Evolutionary conservation across 345 rosid genomes (phyloP), one percentile per base, ranked within the genome.

Genomic region (Aquilaria sinensis): DNA sequence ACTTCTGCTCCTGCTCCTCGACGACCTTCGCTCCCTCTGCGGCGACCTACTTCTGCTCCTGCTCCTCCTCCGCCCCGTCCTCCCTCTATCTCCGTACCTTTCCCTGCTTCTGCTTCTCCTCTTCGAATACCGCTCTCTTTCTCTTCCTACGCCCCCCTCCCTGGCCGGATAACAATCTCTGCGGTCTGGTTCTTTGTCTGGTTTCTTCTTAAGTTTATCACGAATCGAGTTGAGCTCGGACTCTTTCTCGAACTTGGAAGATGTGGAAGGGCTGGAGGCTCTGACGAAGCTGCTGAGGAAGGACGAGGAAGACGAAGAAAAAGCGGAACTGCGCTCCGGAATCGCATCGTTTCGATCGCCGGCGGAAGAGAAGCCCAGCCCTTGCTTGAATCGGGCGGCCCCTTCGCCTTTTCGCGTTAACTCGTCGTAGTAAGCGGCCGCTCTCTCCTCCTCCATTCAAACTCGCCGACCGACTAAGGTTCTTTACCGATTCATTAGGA

Each of bases 341-440:
- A 64, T 70, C 6, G 71, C 59, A 34, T 67, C 68, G 58, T 51
- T 50, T 32, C 15, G 57, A 12, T 62, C 37, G 61, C 70, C 29
- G 15, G 70, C 52, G 66, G 91, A 62, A 53, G 96, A 83, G 73
- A 90, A 90, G 5, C 98, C 97, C 12, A 93, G 92, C 41, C 98
- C 98, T 81, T 85, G 96, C 77, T 93, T 90, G 84, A 90, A 93
- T 10, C 95, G 79, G 33, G 99, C 99, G 51, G 99, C 97, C 47
- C 96, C 98, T 77, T 81, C 89, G 47, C 97, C 99, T 75, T 78
- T 88, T 16, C 92, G 85, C 2, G 84, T 86, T 50, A 88, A 92
- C 74, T 90, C 96, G 15, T 90, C 88, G 75, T 87, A 81, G 82
- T 84, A 87, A 10, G 90, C 94, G 6, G 88, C 90, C 15, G 90